Evolutionary conservation across 1,284 basidiomycete genomes (phyloP).

Genomic region (Volvariella volvacea): DNA sequence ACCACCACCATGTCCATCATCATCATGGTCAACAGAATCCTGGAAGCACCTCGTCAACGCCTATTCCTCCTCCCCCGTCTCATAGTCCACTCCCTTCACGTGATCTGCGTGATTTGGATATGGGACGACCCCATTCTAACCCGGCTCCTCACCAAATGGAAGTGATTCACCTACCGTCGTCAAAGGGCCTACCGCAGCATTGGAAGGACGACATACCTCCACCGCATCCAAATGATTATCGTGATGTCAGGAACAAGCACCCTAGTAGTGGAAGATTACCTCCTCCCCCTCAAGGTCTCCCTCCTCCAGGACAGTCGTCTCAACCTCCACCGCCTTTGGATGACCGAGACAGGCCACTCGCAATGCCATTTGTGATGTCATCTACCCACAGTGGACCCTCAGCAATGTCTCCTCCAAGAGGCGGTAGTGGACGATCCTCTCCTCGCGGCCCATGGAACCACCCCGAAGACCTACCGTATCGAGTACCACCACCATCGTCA

Average conservation of each 20-base stretch:
- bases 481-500: conserved; percentile 16
- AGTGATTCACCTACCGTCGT: conserved; percentile 38
- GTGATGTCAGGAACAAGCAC: conserved; percentile 13
- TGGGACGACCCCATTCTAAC: conserved; percentile 19
- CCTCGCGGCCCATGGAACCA: conserved; percentile 24
- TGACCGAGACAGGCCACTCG: conserved; percentile 33
- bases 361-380: conserved; percentile 46
- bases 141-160: conserved; percentile 35
- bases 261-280: conserved; percentile 24
- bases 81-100: conserved; percentile 2
- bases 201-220: conserved; percentile 24
- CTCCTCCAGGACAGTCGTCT: conserved; percentile 16
- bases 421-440: conserved; percentile 20
- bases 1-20: conserved; percentile 30
- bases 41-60: conserved; percentile 13
- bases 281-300: conserved; percentile 18
- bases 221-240: conserved; percentile 9
- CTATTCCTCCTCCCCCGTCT: background rate
- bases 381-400: conserved; percentile 29
- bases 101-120: conserved; percentile 13
- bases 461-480: conserved; percentile 24
- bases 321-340: conserved; percentile 23
- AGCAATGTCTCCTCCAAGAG: conserved; percentile 10
- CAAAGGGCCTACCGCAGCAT: conserved; percentile 20
- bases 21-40: conserved; percentile 21